phyloP scores from a whole-genome alignment of 305 asterid genomes.

The Rubia balearica region DNA sequence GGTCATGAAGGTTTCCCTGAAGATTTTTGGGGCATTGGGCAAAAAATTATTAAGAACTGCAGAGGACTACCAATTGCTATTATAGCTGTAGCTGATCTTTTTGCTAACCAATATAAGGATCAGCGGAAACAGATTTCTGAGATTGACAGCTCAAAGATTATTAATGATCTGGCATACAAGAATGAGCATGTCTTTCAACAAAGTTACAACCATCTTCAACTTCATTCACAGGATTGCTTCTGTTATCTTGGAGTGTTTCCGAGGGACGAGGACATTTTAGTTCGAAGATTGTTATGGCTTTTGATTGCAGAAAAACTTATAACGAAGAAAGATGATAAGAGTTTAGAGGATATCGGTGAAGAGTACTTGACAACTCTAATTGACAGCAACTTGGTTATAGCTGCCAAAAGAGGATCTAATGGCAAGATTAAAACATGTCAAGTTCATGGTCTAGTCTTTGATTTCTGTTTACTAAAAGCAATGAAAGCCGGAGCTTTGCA shows the following conservation, averaged over 20 bases:
- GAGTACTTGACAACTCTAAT: not conserved
- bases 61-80: not conserved
- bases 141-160: not conserved
- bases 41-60: not conserved
- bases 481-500: not conserved
- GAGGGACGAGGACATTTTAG: not conserved
- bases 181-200: not conserved
- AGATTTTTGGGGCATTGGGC: not conserved
- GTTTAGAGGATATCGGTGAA: not conserved
- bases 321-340: not conserved
- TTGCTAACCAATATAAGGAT: not conserved
- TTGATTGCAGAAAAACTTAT: not conserved
- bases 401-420: not conserved
- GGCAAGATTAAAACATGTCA: not conserved
- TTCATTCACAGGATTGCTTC: not conserved
- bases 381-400: constrained; percentile 3
- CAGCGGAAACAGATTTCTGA: not conserved
- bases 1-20: not conserved
- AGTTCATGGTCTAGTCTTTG: not conserved
- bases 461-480: not conserved
- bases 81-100: not conserved
- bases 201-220: not conserved
- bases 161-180: not conserved
- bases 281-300: not conserved
- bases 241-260: not conserved